phyloP scores from a whole-genome alignment of 129 eudicot genomes.

The Escallonia herrerae region DNA sequence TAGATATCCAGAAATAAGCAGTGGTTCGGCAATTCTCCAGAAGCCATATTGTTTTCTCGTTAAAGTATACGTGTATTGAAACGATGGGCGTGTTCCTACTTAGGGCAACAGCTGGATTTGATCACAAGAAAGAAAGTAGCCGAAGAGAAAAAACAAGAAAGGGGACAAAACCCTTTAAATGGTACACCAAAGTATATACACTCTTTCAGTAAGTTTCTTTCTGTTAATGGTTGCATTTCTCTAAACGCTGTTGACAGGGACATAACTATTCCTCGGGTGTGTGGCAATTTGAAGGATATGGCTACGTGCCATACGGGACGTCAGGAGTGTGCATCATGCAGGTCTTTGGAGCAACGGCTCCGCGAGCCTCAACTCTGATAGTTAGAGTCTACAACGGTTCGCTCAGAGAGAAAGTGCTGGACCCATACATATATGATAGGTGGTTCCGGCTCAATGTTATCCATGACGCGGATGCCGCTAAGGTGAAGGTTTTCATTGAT shows the following conservation, averaged over 20 bases:
- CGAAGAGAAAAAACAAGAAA: no score
- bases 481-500: constrained; percentile 15
- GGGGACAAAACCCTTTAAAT: no score
- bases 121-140: no score
- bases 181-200: no score
- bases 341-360: constrained; percentile 28
- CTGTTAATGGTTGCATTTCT: no score
- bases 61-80: no score
- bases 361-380: constrained; percentile 23
- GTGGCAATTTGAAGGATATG: constrained; percentile 46
- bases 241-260: constrained; percentile 15
- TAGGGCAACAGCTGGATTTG: no score
- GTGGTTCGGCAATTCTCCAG: no score
- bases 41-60: no score
- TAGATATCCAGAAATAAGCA: no score
- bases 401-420: constrained; percentile 13
- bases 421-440: constrained; percentile 8
- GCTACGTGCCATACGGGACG: constrained; percentile 32
- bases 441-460: constrained; percentile 26
- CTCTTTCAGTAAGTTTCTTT: no score
- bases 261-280: constrained; percentile 30
- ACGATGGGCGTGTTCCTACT: no score
- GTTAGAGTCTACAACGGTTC: constrained; percentile 29
- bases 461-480: constrained; percentile 15
- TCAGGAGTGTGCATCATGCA: constrained; percentile 38